A percentile compares a stretch with the other conserved stretches of the same genome.
Evolutionary conservation across 192 early-diverging fungal species (phyloP).

Genomic region (Allomyces macrogynus): DNA sequence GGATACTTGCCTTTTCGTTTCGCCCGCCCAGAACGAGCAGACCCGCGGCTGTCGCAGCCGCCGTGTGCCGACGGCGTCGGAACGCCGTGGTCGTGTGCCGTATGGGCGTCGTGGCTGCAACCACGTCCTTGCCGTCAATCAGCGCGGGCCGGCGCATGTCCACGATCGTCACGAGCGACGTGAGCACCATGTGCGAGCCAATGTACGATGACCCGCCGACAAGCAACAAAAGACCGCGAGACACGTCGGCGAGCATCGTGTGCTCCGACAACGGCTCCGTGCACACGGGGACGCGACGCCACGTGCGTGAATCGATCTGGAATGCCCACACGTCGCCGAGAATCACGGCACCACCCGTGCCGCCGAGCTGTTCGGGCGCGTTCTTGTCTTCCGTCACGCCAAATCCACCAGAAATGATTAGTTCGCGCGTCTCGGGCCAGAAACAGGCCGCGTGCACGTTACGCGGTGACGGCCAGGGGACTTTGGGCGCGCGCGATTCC

Average conservation of each 20-base stretch:
- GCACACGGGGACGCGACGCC: neutral
- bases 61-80: neutral
- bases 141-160: neutral
- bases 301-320: neutral
- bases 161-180: neutral
- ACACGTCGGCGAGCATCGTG: neutral
- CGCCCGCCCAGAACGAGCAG: neutral
- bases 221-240: neutral
- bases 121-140: neutral
- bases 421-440: neutral
- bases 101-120: neutral
- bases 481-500: neutral
- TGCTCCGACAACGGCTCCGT: neutral
- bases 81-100: neutral
- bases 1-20: neutral
- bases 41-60: neutral
- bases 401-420: neutral
- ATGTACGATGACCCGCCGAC: neutral
- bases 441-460: neutral
- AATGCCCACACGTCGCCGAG: neutral
- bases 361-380: neutral
- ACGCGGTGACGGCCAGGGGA: neutral
- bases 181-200: neutral
- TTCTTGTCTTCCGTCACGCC: neutral
- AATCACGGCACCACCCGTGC: neutral